Evolutionary conservation across 208 protist genomes (phyloP).

Genomic region (Crithidia bombi): DNA sequence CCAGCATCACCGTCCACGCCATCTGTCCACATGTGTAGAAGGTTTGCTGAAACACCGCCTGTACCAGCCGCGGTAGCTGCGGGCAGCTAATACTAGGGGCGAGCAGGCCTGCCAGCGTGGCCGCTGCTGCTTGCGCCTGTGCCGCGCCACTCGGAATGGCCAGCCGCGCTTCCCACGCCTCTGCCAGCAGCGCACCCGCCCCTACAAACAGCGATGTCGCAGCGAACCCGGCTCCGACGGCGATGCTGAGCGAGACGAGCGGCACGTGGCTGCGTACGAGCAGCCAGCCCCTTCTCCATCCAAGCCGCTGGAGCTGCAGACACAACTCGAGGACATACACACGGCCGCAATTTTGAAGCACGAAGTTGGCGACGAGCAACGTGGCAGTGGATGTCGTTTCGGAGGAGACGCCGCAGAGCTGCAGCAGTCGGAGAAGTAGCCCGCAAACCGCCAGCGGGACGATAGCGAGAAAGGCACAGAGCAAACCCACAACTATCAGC

Average conservation of each 20-base stretch:
- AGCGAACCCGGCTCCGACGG: conserved; percentile 62
- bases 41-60: conserved; percentile 50
- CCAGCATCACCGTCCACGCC: conserved; percentile 68
- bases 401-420: conserved; percentile 3
- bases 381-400: conserved; percentile 3
- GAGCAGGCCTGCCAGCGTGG: background rate
- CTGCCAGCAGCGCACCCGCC: conserved; percentile 47
- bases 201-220: conserved; percentile 41
- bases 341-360: conserved; percentile 29
- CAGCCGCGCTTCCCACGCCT: conserved; percentile 23
- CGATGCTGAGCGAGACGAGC: conserved; percentile 44
- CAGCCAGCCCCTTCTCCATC: conserved; percentile 34
- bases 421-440: conserved; percentile 5
- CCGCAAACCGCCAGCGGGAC: conserved; percentile 19
- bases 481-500: conserved; percentile 22
- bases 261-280: conserved; percentile 49
- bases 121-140: conserved; percentile 1
- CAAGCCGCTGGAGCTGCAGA: conserved; percentile 37
- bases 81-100: conserved; percentile 35
- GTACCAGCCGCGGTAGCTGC: conserved; percentile 56
- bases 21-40: conserved; percentile 57
- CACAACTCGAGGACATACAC: conserved; percentile 28
- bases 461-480: conserved; percentile 20
- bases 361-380: conserved; percentile 37
- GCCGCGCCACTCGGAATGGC: background rate